Conservation (phyloP, 1,284 basidiomycete genomes). For the Neotropicomus parvogracilis region DNA sequence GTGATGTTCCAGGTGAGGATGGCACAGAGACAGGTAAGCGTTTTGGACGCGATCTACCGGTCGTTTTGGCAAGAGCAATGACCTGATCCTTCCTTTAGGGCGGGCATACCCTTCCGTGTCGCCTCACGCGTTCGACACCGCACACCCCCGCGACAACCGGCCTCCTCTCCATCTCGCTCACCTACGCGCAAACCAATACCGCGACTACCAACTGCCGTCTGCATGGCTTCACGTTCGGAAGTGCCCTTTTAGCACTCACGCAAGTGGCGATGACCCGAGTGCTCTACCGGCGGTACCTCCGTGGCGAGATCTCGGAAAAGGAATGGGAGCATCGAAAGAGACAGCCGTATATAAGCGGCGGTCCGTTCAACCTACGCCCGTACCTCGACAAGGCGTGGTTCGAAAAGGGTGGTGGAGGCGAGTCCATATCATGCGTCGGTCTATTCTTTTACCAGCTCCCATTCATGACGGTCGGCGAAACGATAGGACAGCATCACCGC, state of each 20-base stretch:
- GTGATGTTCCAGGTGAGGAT: not conserved
- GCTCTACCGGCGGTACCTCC: slow-evolving; percentile 45
- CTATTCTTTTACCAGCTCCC: slow-evolving; percentile 46
- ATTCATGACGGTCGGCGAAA: slow-evolving; percentile 47
- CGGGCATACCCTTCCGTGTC: slow-evolving; percentile 53
- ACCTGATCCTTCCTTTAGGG: slow-evolving; percentile 37
- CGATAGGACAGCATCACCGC: not conserved
- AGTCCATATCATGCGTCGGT: slow-evolving; percentile 44
- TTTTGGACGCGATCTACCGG: too few relatives aligned
- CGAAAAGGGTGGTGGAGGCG: slow-evolving; percentile 41
- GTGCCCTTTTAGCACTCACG: slow-evolving; percentile 46
- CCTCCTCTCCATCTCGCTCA: slow-evolving; percentile 23
- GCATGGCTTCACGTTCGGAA: slow-evolving; percentile 48
- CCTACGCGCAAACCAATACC: slow-evolving; percentile 24
- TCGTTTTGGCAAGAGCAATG: too few relatives aligned
- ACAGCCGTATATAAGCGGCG: slow-evolving; percentile 46
- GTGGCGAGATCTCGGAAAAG: slow-evolving; percentile 43
- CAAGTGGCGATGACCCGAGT: slow-evolving; percentile 54
- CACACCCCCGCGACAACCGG: slow-evolving; percentile 38
- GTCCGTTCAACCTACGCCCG: slow-evolving; percentile 50
- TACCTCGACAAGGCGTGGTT: slow-evolving; percentile 50
- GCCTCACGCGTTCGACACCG: slow-evolving; percentile 35
- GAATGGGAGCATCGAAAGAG: slow-evolving; percentile 53
- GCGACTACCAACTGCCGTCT: slow-evolving; percentile 41
- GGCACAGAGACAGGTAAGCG: slow-evolving; percentile 24